A percentile compares a stretch with the other conserved stretches of the same genome.
These are phyloP conservation scores for Micractinium sp. DNA, from an alignment of 139 green algal species.

Conservation along the genomic window DNA sequence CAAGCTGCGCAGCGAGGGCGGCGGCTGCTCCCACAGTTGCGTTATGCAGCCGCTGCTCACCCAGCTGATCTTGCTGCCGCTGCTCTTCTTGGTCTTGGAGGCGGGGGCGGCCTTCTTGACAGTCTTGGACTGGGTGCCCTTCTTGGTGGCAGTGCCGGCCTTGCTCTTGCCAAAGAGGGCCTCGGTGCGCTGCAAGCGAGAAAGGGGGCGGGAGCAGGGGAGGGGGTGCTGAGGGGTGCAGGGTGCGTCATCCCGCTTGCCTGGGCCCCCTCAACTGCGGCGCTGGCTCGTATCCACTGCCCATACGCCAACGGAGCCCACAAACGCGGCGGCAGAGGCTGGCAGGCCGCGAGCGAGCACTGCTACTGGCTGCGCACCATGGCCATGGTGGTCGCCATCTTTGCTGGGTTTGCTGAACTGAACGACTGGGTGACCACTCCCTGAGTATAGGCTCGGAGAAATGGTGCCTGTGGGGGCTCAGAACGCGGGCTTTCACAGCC, in stretches of 20 bases:
- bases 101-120: conserved; percentile 26
- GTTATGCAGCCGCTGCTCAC: not conserved
- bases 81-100: conserved; percentile 20
- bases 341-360: not conserved
- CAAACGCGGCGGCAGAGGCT: not conserved
- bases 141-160: conserved; percentile 15
- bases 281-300: not conserved
- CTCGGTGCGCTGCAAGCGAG: not conserved
- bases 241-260: not conserved
- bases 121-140: conserved; percentile 5
- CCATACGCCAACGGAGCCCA: not conserved
- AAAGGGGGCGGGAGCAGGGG: not conserved
- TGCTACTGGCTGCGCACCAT: not conserved
- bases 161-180: conserved; percentile 16
- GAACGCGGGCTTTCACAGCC: too few species aligned
- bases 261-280: not conserved
- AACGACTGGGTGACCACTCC: not conserved
- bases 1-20: not conserved
- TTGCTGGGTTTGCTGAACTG: not conserved
- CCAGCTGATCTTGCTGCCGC: conserved; percentile 17
- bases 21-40: not conserved
- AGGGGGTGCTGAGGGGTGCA: not conserved
- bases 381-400: not conserved
- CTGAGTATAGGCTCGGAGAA: too few species aligned
- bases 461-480: too few species aligned